A percentile compares a stretch with the other conserved stretches of the same genome.
These are phyloP conservation scores for Myxozyma lipomycoides DNA, from an alignment of 805 yeast genomes.

Conservation along the genomic window DNA sequence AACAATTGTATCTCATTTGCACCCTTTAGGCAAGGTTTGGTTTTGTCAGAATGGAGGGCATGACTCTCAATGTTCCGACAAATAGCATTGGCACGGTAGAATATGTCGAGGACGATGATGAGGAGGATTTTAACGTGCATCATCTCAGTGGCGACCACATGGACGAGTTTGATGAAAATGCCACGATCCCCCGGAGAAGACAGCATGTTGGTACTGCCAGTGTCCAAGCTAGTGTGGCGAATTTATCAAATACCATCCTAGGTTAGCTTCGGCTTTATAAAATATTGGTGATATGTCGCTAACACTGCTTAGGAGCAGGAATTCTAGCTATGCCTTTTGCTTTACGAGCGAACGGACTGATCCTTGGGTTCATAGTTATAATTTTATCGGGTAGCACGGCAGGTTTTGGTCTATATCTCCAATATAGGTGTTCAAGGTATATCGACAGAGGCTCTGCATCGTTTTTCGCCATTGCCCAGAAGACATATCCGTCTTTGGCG, in stretches of 20 bases:
- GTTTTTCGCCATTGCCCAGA: constrained; percentile 60
- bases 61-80: not conserved
- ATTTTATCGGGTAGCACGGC: constrained; percentile 60
- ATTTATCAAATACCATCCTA: constrained; percentile 61
- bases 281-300: not conserved
- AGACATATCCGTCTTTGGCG: constrained; percentile 66
- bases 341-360: constrained; percentile 57
- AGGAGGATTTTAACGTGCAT: constrained; percentile 15
- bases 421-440: constrained; percentile 53
- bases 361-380: constrained; percentile 53
- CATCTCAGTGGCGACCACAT: not conserved
- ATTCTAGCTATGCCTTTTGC: constrained; percentile 73
- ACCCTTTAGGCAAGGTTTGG: too few relatives aligned
- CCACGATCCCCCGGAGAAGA: not conserved
- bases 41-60: too few relatives aligned
- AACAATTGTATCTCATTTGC: too few relatives aligned
- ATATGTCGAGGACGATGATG: constrained; percentile 26
- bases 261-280: constrained; percentile 8
- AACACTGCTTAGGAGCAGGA: constrained; percentile 59
- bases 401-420: constrained; percentile 62
- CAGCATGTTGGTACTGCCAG: constrained; percentile 20
- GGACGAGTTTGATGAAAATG: constrained; percentile 9
- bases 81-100: constrained; percentile 10
- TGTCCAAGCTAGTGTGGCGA: constrained; percentile 33
- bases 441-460: constrained; percentile 60